Base-by-base conservation (phyloP, 345 rosid species). In the Hirschfeldia incana region DNA sequence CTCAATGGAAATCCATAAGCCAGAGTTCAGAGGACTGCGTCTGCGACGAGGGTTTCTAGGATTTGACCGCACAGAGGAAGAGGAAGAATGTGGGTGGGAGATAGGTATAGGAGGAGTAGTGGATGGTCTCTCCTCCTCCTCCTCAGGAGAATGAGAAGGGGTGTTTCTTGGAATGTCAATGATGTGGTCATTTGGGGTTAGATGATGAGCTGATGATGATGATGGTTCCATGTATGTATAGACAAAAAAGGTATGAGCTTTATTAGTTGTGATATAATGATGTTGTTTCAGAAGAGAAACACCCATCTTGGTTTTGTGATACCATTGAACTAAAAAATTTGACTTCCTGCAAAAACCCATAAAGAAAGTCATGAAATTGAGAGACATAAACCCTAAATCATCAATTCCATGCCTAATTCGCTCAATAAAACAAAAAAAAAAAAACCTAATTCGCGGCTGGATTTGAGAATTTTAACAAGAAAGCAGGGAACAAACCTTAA, bases 21-120 rank as follows among this genome's bases (percentile, higher is more conserved):
- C 96, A n/a, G 99, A 92, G 81, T 93, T 95, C 77, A 93, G 67
- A 7, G 98, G 99, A 85, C 97, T 95, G 80, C 99, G 86, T 37
- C 89, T 93, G 4, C 94, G 91, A 57, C 91, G 97, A 28, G 82
- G 30, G 27, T 84, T 89, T 78, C 93, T 85, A 11, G 90, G 74
- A 70, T 79, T 90, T 32, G 86, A 78, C 69, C 86, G 87, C 80
- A 71, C 88, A 49, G 87, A 77, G 13, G 89, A 80, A 71, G 76
- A 78, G 8, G 88, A 78, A 30, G 80, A 42, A 60, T 92, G 60
- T 60, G 87, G 84, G 69, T 80, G 90, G 61, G 91, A 75, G 60
- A 53, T 34, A 32, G 89, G 69, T 16, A 69, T 72, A 49, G 57
- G 17, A 51, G 55, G 6, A 46, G 83, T 73, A 76, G 76, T 73